Base-by-base conservation (phyloP, 805 yeast species). In the Pichia exigua region DNA sequence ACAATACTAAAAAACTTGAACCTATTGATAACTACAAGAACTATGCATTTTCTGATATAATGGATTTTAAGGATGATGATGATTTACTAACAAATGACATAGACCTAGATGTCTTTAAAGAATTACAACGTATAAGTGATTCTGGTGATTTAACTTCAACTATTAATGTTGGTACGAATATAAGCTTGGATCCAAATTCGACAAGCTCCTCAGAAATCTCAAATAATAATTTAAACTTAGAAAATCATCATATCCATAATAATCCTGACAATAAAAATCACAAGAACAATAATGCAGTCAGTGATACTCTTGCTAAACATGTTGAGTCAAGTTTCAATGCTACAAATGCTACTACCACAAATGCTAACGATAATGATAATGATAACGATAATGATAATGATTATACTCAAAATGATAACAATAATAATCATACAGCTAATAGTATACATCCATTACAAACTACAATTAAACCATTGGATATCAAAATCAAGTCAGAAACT, bases 1-100 rank as follows among this genome's bases (percentile, higher is more conserved):
- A 28, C 18, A 27, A 10, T 48, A n/a, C 54, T 49, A 50, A 87
- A 83, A 73, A 94, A 95, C 38, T 8, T 32, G 38, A 49, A 21
- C 10, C 41, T 8, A 10, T 17, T 26, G 53, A 49, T 20, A 21
- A 43, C 9, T 47, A 50, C 18, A 41, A 46, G n/a, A 47, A 47
- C 30, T 46, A 58, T 40, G 58, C 60, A 39, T 55, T 65, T 38
- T 57, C 63, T 15, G 65, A 65, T 44, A 47, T 65, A 21, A 35
- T 62, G 45, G 60, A 62, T 45, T 48, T 63, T 24, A 61, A 57
- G 26, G 59, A 59, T 43, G 68, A 65, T 46, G 59, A 48, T 12
- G 51, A 57, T 22, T 39, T 55, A 11, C 49, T 62, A 15, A 48
- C 60, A 0, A 49, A 52, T 22, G 64, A 62, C 11, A 50, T 53